A percentile compares a stretch with the other conserved stretches of the same genome.
Conservation (phyloP, 2,329 filamentous ascomycete species). For the Aureobasidium sp. region DNA sequence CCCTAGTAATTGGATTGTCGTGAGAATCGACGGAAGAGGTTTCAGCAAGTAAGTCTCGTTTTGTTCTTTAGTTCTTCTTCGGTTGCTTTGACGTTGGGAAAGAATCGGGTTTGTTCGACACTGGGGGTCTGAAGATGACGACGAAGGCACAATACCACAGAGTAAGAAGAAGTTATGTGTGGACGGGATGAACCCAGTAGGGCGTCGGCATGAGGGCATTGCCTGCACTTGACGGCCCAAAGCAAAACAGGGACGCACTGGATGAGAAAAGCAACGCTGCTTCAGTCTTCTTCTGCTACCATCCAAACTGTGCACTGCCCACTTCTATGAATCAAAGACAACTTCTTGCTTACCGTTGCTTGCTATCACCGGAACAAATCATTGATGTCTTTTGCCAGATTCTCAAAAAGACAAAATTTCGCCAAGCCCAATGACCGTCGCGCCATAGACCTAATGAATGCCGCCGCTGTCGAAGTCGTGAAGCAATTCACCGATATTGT, state of each 20-base stretch:
- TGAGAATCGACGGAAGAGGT: conserved; percentile 85
- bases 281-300: background rate
- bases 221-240: too few species aligned
- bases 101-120: too few species aligned
- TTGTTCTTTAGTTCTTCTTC: background rate
- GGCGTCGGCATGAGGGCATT: too few species aligned
- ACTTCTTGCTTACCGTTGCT: background rate
- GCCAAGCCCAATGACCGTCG: conserved; percentile 86
- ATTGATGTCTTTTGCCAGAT: conserved; percentile 38
- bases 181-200: too few species aligned
- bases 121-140: too few species aligned
- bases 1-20: conserved; percentile 90
- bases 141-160: too few species aligned
- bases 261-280: background rate
- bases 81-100: too few species aligned
- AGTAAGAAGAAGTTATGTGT: background rate
- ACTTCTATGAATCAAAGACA: background rate
- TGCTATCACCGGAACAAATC: background rate
- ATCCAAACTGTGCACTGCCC: background rate
- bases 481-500: conserved; percentile 75
- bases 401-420: conserved; percentile 76
- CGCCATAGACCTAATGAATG: conserved; percentile 90
- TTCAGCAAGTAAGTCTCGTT: conserved; percentile 72
- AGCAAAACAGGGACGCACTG: too few species aligned
- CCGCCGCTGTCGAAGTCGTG: conserved; percentile 76